phyloP scores from a whole-genome alignment of 306 rosid genomes.

The Erythrophleum fordii region DNA sequence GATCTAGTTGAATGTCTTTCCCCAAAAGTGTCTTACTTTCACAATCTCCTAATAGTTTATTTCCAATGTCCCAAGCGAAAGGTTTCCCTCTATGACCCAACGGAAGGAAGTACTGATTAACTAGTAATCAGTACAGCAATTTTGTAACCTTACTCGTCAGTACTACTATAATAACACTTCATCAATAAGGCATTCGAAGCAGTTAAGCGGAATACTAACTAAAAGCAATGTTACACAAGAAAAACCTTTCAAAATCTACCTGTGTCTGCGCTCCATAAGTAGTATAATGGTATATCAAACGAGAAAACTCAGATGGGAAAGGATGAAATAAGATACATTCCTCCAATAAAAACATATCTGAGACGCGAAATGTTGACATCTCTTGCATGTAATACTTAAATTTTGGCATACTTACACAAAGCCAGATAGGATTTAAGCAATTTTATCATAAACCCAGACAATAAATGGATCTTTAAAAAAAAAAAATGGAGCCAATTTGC shows the following conservation, averaged over 20 bases:
- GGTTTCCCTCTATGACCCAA: neutral
- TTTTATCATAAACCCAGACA: neutral
- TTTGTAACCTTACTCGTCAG: neutral
- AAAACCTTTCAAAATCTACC: neutral
- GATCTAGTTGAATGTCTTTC: conserved; percentile 2
- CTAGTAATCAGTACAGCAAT: neutral
- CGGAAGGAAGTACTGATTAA: neutral
- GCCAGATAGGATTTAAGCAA: conserved; percentile 7
- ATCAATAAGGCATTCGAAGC: neutral
- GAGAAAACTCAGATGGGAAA: neutral
- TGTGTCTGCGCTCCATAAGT: neutral
- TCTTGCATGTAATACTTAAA: neutral
- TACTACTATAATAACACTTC: neutral
- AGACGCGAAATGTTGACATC: neutral
- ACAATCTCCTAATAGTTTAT: neutral
- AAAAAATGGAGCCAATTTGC: neutral
- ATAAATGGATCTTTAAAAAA: neutral
- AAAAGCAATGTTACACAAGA: neutral
- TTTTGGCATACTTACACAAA: neutral
- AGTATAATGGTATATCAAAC: neutral
- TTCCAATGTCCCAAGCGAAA: neutral
- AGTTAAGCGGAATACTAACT: neutral
- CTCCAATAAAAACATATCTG: neutral
- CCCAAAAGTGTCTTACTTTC: conserved; percentile 4
- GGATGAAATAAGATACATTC: neutral